A percentile compares a stretch with the other conserved stretches of the same genome.
Evolutionary conservation across 2,329 filamentous ascomycete genomes (phyloP).

Genomic region (Aspergillus ibericus): DNA sequence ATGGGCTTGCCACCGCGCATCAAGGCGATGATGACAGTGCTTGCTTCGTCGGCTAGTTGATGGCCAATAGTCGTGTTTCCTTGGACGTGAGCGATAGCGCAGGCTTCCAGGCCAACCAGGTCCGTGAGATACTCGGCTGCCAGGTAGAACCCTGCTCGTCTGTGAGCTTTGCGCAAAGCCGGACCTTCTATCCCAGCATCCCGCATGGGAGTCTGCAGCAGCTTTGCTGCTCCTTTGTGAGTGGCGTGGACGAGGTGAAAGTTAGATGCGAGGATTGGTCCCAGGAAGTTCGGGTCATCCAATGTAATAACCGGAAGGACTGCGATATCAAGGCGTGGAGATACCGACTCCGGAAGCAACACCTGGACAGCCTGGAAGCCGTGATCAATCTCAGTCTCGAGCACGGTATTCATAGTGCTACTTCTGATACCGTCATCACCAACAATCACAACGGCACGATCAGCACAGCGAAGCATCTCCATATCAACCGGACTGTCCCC

Average conservation of each 20-base stretch:
- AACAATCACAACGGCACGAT: conserved; percentile 58
- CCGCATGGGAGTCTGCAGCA: conserved; percentile 57
- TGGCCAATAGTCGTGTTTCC: conserved; percentile 47
- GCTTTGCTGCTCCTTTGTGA: conserved; percentile 44
- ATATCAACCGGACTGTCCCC: conserved; percentile 63
- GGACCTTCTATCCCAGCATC: conserved; percentile 51
- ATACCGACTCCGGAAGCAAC: conserved; percentile 43
- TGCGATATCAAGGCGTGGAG: conserved; percentile 45
- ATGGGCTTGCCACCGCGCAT: conserved; percentile 66
- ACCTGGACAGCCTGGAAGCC: conserved; percentile 49
- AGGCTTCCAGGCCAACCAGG: conserved; percentile 52
- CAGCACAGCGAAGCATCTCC: conserved; percentile 55
- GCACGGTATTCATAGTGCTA: conserved; percentile 53
- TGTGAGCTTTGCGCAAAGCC: conserved; percentile 52
- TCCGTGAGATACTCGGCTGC: conserved; percentile 50
- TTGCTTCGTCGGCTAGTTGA: conserved; percentile 48
- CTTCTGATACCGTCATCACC: conserved; percentile 51
- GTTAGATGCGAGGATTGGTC: conserved; percentile 20
- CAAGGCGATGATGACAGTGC: conserved; percentile 58
- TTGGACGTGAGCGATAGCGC: conserved; percentile 54
- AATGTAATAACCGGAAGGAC: conserved; percentile 48
- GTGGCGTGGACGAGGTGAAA: conserved; percentile 48
- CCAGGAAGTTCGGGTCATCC: conserved; percentile 27
- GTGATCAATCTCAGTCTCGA: conserved; percentile 47
- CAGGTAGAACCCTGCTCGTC: conserved; percentile 54